Percentiles rank a stretch among this genome's conserved stretches.
phyloP scores from a whole-genome alignment of 2,329 filamentous ascomycete genomes.

The Cordyceps tenuipes region DNA sequence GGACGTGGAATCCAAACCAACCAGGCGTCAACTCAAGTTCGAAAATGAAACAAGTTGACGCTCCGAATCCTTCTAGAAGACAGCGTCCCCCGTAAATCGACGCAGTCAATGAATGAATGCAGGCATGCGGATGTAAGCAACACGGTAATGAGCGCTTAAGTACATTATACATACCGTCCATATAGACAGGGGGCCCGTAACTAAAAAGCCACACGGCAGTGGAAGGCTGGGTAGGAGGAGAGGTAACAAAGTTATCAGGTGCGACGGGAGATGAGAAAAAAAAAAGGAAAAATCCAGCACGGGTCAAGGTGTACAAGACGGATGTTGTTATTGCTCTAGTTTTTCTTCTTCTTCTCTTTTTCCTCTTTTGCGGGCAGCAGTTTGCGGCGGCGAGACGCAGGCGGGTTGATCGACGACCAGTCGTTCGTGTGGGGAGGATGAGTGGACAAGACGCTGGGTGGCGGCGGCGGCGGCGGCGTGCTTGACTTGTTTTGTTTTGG shows the following conservation, averaged over 20 bases:
- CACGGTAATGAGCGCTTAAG: not conserved
- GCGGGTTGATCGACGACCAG: not conserved
- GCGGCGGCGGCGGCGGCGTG: not conserved
- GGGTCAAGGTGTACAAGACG: not conserved
- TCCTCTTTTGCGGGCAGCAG: not conserved
- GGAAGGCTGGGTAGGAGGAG: not conserved
- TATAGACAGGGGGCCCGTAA: not conserved
- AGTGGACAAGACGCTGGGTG: not conserved
- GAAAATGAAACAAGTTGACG: not conserved
- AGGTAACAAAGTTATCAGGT: not conserved
- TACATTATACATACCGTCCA: no score
- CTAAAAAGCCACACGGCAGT: not conserved
- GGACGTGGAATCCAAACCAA: not conserved
- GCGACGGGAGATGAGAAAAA: not conserved
- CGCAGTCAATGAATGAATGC: not conserved
- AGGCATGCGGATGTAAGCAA: not conserved
- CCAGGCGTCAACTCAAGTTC: not conserved
- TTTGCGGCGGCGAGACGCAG: not conserved
- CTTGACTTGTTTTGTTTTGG: not conserved
- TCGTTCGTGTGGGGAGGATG: not conserved
- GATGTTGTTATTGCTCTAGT: not conserved
- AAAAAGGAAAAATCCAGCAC: not conserved
- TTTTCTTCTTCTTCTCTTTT: not conserved
- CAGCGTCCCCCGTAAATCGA: not conserved
- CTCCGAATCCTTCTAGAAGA: constrained; percentile 3